Percentiles rank a stretch among this genome's conserved stretches.
Conservation (phyloP, 176 grass and related monocot species). For the Aegilops tauschii region DNA sequence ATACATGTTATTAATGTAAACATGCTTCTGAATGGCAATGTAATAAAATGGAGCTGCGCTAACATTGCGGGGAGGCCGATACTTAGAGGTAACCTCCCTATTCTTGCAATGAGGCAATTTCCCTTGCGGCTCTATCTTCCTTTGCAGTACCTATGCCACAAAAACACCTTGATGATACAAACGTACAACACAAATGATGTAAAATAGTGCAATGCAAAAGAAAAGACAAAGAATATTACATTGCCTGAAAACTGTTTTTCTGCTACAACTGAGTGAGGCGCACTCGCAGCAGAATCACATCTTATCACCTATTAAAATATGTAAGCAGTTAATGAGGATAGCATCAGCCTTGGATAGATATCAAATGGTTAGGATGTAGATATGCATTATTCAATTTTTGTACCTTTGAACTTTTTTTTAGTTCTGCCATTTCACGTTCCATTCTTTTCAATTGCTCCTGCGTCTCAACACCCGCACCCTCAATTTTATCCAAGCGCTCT, state of each 20-base stretch:
- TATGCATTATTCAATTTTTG: neutral
- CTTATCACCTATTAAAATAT: neutral
- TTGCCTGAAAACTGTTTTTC: constrained; percentile 16
- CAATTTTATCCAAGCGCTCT: neutral
- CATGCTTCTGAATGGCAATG: neutral
- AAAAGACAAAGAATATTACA: constrained; percentile 1
- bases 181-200: neutral
- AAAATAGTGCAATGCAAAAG: neutral
- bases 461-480: neutral
- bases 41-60: neutral
- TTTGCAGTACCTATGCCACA: neutral
- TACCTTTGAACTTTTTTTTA: neutral
- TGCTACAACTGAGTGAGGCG: neutral
- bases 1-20: neutral
- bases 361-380: neutral
- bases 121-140: neutral
- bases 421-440: neutral
- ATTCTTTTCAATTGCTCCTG: neutral
- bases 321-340: neutral
- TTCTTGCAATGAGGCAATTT: neutral
- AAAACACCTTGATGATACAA: neutral
- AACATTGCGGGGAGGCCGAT: neutral
- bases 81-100: constrained; percentile 30
- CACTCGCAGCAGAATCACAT: constrained; percentile 17
- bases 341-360: neutral